phyloP scores from a whole-genome alignment of 345 rosid genomes.

The Gossypium anomalum region DNA sequence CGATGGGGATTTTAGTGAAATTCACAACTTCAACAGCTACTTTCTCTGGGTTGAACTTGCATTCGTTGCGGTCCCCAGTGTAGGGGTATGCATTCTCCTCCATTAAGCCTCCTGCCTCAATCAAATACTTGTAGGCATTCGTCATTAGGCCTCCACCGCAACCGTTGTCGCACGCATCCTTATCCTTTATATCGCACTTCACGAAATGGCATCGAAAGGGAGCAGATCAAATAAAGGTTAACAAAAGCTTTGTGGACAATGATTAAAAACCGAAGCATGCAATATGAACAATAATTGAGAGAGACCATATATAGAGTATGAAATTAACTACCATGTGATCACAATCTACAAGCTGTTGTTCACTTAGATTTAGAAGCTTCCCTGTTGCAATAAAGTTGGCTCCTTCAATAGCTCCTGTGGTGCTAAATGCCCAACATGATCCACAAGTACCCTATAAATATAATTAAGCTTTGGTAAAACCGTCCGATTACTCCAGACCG shows the following conservation, averaged over 20 bases:
- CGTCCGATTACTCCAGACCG: too few relatives aligned
- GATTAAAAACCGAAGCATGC: background rate
- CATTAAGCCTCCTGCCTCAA: constrained; percentile 68
- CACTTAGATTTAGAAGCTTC: constrained; percentile 84
- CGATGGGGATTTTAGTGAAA: constrained; percentile 56
- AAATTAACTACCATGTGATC: constrained; percentile 42
- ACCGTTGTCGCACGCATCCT: constrained; percentile 61
- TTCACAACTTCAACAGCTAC: constrained; percentile 53
- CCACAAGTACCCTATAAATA: constrained; percentile 70
- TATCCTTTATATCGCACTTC: constrained; percentile 66
- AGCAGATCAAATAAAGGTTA: background rate
- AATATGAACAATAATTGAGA: background rate
- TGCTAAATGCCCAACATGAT: constrained; percentile 95
- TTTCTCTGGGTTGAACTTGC: constrained; percentile 52
- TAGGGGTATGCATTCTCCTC: constrained; percentile 72
- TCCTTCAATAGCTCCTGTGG: constrained; percentile 86
- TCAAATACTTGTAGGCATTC: constrained; percentile 74
- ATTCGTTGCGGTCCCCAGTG: constrained; percentile 50
- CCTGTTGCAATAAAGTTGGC: constrained; percentile 70
- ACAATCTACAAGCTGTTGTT: constrained; percentile 90
- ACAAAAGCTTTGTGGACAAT: background rate
- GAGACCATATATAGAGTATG: background rate
- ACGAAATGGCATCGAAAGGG: background rate
- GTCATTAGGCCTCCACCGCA: constrained; percentile 91
- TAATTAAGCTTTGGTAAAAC: background rate